These are phyloP conservation scores for Elaeagnus macrophylla DNA, from an alignment of 306 rosid species.

Conservation along the genomic window DNA sequence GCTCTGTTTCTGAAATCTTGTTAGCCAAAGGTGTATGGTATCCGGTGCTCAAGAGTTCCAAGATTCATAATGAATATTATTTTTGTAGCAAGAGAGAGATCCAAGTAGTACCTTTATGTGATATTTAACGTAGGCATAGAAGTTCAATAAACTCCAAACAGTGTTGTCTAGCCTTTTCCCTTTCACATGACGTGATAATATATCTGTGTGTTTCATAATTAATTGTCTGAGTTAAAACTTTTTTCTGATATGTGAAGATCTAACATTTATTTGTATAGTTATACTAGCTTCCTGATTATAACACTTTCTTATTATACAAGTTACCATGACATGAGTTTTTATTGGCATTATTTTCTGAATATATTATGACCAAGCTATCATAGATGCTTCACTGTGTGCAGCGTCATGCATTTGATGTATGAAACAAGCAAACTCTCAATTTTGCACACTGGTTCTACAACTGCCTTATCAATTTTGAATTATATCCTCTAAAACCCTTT, in stretches of 20 bases:
- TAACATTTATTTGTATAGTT: too few relatives aligned
- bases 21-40: constrained; percentile 12
- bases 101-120: constrained; percentile 60
- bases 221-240: constrained; percentile 2
- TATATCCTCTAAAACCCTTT: too few relatives aligned
- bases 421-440: too few relatives aligned
- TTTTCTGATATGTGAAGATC: not conserved
- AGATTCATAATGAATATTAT: not conserved
- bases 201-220: constrained; percentile 33
- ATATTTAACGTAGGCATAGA: constrained; percentile 55
- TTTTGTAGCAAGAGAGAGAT: constrained; percentile 2
- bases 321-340: too few relatives aligned
- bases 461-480: too few relatives aligned
- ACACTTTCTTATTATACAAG: too few relatives aligned
- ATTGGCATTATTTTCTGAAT: too few relatives aligned
- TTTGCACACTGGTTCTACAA: too few relatives aligned
- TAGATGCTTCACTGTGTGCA: too few relatives aligned
- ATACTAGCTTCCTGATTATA: too few relatives aligned
- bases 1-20: constrained; percentile 32
- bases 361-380: too few relatives aligned
- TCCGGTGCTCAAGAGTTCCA: constrained; percentile 8
- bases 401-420: too few relatives aligned
- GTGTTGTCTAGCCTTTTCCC: constrained; percentile 69
- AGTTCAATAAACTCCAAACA: constrained; percentile 75
- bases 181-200: constrained; percentile 48